phyloP scores from a whole-genome alignment of 179 eudicot genomes.

The Nepenthes alata region DNA sequence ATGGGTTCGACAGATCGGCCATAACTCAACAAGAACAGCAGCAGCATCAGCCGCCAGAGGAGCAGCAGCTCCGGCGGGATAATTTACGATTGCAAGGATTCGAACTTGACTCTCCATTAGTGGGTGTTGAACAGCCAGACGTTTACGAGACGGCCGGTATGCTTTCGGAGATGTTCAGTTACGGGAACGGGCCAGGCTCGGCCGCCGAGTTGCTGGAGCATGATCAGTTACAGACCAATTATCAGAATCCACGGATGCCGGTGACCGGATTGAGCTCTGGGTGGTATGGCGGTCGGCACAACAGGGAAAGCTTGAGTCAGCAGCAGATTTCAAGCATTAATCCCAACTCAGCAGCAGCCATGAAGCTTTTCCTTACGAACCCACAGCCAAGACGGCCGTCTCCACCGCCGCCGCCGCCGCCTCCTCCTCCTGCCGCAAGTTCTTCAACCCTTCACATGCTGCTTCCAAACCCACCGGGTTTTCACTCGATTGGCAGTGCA shows the following conservation, averaged over 20 bases:
- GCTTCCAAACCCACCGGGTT: conserved; percentile 30
- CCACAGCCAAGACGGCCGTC: conserved; percentile 53
- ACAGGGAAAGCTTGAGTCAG: conserved; percentile 1
- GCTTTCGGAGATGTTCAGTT: conserved; percentile 91
- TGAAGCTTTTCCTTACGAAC: conserved; percentile 83
- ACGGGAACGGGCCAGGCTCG: conserved; percentile 15
- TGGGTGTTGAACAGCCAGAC: conserved; percentile 13
- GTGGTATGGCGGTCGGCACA: not conserved
- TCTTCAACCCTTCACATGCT: conserved; percentile 43
- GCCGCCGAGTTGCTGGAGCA: conserved; percentile 11
- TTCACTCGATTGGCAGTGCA: conserved; percentile 11
- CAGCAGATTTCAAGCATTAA: conserved; percentile 30
- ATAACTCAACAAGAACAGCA: conserved; percentile 4
- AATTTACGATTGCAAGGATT: conserved; percentile 28
- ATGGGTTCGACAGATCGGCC: conserved; percentile 38
- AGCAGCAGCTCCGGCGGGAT: conserved; percentile 50
- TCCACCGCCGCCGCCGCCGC: conserved; percentile 23
- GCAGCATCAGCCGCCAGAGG: conserved; percentile 4
- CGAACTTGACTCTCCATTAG: conserved; percentile 14
- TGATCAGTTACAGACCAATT: conserved; percentile 19
- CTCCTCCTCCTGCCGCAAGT: not conserved
- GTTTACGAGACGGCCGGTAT: conserved; percentile 53
- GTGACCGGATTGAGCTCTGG: not conserved
- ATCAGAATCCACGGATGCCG: conserved; percentile 11
- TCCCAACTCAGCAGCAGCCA: conserved; percentile 35